Evolutionary conservation across 2,329 filamentous ascomycete genomes (phyloP), one percentile per base, ranked within the genome.

Genomic region (Intubia oerlemansii): DNA sequence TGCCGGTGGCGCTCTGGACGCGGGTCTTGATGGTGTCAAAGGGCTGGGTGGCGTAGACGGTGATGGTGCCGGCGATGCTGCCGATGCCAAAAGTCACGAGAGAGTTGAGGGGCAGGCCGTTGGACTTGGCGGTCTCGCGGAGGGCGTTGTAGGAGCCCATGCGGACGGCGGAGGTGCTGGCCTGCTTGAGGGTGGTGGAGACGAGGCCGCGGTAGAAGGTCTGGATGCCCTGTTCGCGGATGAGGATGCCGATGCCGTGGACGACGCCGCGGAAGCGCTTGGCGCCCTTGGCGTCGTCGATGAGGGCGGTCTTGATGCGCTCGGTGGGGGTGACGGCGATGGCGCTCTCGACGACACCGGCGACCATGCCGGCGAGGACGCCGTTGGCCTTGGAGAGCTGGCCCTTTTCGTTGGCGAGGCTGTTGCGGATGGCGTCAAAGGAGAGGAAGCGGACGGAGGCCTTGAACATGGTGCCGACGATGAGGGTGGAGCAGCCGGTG

Each of bases 271-370:
- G 41, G 30, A 46, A 51, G 0, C 40, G 38, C 11, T 39, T 42
- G n/a, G 33, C 34, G 6, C 33, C 30, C 15, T 42, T 41, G 5
- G 49, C 45, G 27, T 52, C 49, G 20, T 52, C 49, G 28, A 52
- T 52, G 1, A 75, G 42, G 0, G 68, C 68, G 2, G 71, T 77
- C 43, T 76, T 77, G 41, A 77, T 64, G 11, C 70, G 55, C 40
- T 77, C 71, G 0, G 66, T 72, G 0, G 71, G 71, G 3, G 70
- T 77, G 1, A 77, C 70, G 2, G 67, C 68, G n/a, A 62, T 56
- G 0, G 70, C 52, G 31, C 59, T 66, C 12, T 70, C 68, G 1
- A 70, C 56, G 1, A 67, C 56, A 0, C 71, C 71, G 0, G 66
- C 63, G 2, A 55, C 49, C 65, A 75, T 73, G 7, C 71, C 71